Conservation (phyloP, 1,284 basidiomycete genomes). For the Naganishia sp. region DNA sequence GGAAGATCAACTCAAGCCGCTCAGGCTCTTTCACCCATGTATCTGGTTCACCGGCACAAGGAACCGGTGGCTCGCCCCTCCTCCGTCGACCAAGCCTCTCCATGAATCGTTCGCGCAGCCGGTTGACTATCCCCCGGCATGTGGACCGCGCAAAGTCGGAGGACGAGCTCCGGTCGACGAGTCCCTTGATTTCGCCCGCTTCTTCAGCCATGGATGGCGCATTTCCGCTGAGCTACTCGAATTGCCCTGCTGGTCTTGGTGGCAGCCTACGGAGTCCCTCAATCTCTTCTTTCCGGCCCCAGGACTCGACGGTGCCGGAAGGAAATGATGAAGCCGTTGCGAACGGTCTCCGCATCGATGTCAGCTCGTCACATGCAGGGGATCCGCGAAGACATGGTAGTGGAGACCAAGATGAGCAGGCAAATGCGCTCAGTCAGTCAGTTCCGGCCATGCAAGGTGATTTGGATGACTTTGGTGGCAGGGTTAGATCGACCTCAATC, state of each 20-base stretch:
- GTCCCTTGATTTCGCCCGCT: conserved; percentile 9
- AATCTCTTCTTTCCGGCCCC: neutral
- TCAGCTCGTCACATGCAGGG: neutral
- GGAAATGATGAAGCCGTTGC: neutral
- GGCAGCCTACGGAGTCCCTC: neutral
- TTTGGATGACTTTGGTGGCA: neutral
- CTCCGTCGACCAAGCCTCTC: conserved; percentile 22
- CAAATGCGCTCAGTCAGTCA: neutral
- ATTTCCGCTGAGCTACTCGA: neutral
- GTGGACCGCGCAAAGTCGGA: neutral
- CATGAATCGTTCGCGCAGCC: conserved; percentile 12
- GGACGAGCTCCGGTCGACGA: neutral
- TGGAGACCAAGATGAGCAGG: neutral
- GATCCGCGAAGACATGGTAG: too few relatives aligned
- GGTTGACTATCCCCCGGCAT: conserved; percentile 18
- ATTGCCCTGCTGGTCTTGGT: too few relatives aligned
- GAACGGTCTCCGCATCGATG: neutral
- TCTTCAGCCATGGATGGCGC: neutral
- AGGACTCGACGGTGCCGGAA: neutral
- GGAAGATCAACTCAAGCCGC: neutral
- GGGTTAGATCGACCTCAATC: conserved; percentile 17
- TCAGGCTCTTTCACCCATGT: neutral
- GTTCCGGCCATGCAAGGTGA: conserved; percentile 1
- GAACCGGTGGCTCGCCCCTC: neutral
- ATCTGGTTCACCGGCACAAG: neutral